Percentiles rank a stretch among this genome's conserved stretches.
Conservation (phyloP, 192 early-diverging fungal species). For the Mortierella hygrophila region DNA sequence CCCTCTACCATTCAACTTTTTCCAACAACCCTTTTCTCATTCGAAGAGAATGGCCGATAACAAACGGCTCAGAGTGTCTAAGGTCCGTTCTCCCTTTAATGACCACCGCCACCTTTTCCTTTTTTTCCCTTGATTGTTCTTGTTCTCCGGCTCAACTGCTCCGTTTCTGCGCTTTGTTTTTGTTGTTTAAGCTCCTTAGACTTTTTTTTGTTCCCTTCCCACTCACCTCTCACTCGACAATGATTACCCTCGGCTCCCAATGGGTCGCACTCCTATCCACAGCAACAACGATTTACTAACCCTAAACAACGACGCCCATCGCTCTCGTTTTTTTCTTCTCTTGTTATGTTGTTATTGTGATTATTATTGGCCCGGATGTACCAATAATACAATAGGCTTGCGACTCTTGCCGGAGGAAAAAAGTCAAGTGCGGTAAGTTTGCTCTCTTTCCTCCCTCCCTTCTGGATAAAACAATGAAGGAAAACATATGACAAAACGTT, state of each 20-base stretch:
- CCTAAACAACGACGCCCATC: background rate
- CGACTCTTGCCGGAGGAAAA: conserved; percentile 53
- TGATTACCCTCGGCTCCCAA: background rate
- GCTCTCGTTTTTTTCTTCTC: background rate
- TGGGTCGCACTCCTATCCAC: background rate
- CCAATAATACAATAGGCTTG: conserved; percentile 23
- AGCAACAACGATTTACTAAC: background rate
- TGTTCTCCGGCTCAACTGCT: background rate
- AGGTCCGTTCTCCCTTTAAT: conserved; percentile 13
- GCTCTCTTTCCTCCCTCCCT: no score
- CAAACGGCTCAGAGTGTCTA: conserved; percentile 42
- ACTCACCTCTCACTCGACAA: background rate
- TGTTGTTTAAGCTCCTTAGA: background rate
- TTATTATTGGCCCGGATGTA: background rate
- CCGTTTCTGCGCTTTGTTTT: background rate
- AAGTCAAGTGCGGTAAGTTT: conserved; percentile 54
- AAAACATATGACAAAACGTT: background rate
- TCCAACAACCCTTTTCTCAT: background rate
- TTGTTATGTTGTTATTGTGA: background rate
- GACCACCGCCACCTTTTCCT: background rate
- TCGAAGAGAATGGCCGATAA: conserved; percentile 42
- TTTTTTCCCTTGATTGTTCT: background rate
- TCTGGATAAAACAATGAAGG: background rate
- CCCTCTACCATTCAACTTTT: background rate
- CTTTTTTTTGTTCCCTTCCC: background rate